These are phyloP conservation scores for Gryganskiella cystojenkinii DNA, from an alignment of 192 early-diverging fungal genomes.

Conservation along the genomic window DNA sequence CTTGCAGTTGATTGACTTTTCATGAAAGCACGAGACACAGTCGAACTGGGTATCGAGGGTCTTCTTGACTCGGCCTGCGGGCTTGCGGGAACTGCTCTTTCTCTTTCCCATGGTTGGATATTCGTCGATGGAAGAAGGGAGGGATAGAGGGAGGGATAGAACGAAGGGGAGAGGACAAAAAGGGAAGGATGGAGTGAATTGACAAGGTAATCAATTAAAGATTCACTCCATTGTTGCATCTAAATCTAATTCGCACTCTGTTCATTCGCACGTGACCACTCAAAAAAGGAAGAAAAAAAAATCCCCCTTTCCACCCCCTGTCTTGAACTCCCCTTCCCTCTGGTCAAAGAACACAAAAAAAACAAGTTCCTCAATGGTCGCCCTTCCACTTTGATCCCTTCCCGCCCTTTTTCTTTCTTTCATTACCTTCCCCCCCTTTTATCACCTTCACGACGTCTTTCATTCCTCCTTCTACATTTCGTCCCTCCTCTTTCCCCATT, in stretches of 20 bases:
- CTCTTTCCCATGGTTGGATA: conserved; percentile 40
- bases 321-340: neutral
- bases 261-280: too few species aligned
- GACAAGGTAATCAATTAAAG: too few species aligned
- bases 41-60: conserved; percentile 80
- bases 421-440: neutral
- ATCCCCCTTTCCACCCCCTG: neutral
- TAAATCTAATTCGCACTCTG: too few species aligned
- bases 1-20: conserved; percentile 77
- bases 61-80: conserved; percentile 67
- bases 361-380: neutral
- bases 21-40: conserved; percentile 92
- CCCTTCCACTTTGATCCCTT: neutral
- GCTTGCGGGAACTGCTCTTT: conserved; percentile 71
- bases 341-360: neutral
- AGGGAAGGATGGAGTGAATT: neutral
- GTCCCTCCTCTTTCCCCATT: too few species aligned
- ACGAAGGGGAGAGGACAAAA: conserved; percentile 1
- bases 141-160: neutral
- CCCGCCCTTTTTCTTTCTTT: neutral
- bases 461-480: too few species aligned
- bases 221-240: too few species aligned
- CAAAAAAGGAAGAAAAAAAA: neutral
- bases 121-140: neutral
- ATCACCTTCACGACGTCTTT: too few species aligned